A percentile compares a stretch with the other conserved stretches of the same genome.
Evolutionary conservation across 768 basidiomycete genomes (phyloP).

Genomic region (Suillus subluteus): DNA sequence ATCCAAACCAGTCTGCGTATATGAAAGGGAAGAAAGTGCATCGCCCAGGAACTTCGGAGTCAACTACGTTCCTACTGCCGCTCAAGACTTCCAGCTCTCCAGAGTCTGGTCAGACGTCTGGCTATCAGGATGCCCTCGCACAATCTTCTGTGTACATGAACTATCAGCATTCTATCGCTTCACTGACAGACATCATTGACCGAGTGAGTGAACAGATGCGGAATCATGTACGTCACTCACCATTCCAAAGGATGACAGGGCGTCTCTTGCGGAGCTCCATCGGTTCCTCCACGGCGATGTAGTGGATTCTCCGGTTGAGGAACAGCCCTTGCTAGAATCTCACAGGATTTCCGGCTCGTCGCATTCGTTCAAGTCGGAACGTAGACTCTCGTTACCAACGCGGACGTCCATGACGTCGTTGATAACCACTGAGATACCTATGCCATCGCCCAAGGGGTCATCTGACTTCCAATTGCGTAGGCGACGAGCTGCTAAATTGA

Average conservation of each 20-base stretch:
- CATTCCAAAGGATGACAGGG: conserved; percentile 65
- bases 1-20: conserved; percentile 56
- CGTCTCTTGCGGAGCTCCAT: conserved; percentile 75
- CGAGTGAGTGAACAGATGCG: conserved; percentile 51
- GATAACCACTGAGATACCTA: conserved; percentile 53
- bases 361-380: conserved; percentile 56
- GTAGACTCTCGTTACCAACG: conserved; percentile 71
- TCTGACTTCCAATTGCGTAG: conserved; percentile 69
- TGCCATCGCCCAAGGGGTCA: conserved; percentile 43
- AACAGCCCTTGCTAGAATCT: conserved; percentile 17
- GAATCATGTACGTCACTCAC: conserved; percentile 11
- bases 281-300: conserved; percentile 55
- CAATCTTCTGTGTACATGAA: conserved; percentile 67
- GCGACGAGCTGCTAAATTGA: conserved; percentile 79
- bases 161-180: conserved; percentile 80
- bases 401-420: conserved; percentile 68
- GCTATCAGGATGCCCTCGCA: conserved; percentile 25
- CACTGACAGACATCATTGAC: conserved; percentile 80
- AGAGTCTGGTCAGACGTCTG: conserved; percentile 16
- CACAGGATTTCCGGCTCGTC: conserved; percentile 38
- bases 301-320: conserved; percentile 26
- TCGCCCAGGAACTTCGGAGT: conserved; percentile 69
- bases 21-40: conserved; percentile 44
- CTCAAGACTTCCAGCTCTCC: conserved; percentile 21
- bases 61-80: conserved; percentile 53